Evolutionary conservation across 1,284 basidiomycete genomes (phyloP).

Genomic region (Leccinum pachyderme): DNA sequence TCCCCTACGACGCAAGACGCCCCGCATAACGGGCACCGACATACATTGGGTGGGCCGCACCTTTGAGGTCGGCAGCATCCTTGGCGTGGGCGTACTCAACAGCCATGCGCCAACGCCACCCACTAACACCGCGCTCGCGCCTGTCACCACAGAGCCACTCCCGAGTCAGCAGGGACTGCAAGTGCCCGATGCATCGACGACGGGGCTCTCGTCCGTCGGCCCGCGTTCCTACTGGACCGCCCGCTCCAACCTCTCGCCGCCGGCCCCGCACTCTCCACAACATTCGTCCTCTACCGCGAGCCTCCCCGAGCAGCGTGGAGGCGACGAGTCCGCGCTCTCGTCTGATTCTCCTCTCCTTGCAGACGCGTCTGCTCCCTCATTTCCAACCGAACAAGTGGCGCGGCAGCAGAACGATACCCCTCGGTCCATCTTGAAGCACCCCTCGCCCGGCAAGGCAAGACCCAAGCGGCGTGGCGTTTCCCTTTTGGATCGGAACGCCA

Average conservation of each 20-base stretch:
- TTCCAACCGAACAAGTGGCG: slow-evolving; percentile 7
- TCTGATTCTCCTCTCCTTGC: slow-evolving; percentile 26
- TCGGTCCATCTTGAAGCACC: slow-evolving; percentile 27
- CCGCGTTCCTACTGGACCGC: slow-evolving; percentile 25
- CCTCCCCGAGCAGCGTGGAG: slow-evolving; percentile 16
- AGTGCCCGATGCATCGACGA: slow-evolving; percentile 18
- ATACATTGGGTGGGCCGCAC: slow-evolving; percentile 67
- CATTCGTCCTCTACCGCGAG: slow-evolving; percentile 16
- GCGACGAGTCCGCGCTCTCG: slow-evolving; percentile 16
- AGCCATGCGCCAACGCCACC: slow-evolving; percentile 7
- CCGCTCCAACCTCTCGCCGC: slow-evolving; percentile 14
- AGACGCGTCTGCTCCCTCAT: slow-evolving; percentile 9
- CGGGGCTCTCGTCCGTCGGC: slow-evolving; percentile 21
- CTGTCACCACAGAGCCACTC: neutral
- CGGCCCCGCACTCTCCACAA: slow-evolving; percentile 9
- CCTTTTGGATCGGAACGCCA: slow-evolving; percentile 15
- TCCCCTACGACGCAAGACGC: slow-evolving; percentile 39
- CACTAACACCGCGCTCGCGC: neutral
- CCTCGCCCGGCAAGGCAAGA: slow-evolving; percentile 8
- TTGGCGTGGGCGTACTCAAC: slow-evolving; percentile 33
- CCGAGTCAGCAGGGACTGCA: slow-evolving; percentile 4
- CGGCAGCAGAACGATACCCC: slow-evolving; percentile 12
- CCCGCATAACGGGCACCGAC: slow-evolving; percentile 21
- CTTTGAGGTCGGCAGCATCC: slow-evolving; percentile 65
- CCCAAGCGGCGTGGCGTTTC: slow-evolving; percentile 16